Evolutionary conservation across 495 filamentous ascomycete genomes (phyloP), one percentile per base, ranked within the genome.

Genomic region (Chlorociboria aeruginascens): DNA sequence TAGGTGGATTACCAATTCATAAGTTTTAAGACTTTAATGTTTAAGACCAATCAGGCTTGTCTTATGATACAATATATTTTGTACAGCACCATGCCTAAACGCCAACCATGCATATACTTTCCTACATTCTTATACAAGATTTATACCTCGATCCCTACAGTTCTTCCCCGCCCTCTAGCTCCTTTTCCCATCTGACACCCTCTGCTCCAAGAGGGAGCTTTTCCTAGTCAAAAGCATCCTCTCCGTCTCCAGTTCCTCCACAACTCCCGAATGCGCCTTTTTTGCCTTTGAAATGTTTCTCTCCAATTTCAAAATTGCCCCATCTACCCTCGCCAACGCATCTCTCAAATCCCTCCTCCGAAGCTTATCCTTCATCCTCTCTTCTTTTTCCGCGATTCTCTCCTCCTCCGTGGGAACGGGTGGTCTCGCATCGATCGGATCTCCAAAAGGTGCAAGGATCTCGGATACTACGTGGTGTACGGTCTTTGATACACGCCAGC

Each of bases 381-480:
- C 61, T 30, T 66, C 66, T 7, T 68, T 64, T 54, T 68, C 62
- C 13, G 61, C 71, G 44, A 78, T 60, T 11, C 75, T 69, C 64
- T 89, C 77, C 51, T 77, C 75, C n/a, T 73, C 58, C 1, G 73
- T 77, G 53, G 80, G 69, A 1, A 93, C 66, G 12, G 81, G 65
- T 29, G 82, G 76, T 8, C 86, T 73, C 14, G 72, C 71, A 20
- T 74, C 66, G 53, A 86, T 73, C 3, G 74, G 72, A 8, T 65
- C 57, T 7, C 79, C 84, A 49, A 83, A 85, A 28, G 80, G 86
- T 36, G 83, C 78, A 51, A 93, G 69, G 56, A 93, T 89, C 45
- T 73, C 63, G 61, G 83, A 81, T 20, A 92, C 81, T 30, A 90
- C 82, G 62, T 89, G 84, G 28, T 73, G 79, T 51, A 89, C 85